phyloP scores from a whole-genome alignment of 495 filamentous ascomycete genomes.

The Penicillium lividum region DNA sequence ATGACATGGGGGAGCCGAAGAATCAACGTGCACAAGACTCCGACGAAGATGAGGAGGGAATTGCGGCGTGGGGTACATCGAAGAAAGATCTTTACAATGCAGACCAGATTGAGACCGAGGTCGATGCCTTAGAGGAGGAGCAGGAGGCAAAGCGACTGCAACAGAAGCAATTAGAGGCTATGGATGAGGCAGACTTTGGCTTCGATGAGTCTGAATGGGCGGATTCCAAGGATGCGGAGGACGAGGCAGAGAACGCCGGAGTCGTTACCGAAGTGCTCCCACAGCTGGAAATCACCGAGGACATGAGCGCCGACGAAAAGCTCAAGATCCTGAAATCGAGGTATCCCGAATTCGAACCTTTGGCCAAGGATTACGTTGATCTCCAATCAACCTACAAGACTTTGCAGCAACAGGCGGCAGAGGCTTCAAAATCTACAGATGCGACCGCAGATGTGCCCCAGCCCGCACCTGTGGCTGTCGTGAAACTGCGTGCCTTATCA shows the following conservation, averaged over 20 bases:
- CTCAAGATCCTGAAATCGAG: slow-evolving; percentile 71
- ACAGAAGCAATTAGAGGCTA: slow-evolving; percentile 80
- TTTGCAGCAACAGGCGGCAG: slow-evolving; percentile 55
- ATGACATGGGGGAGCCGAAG: slow-evolving; percentile 32
- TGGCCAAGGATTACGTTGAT: slow-evolving; percentile 75
- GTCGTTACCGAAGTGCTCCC: slow-evolving; percentile 81
- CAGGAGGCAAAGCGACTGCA: slow-evolving; percentile 83
- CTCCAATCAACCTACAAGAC: slow-evolving; percentile 65
- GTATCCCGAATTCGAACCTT: slow-evolving; percentile 88
- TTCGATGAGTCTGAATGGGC: slow-evolving; percentile 89
- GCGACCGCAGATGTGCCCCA: slow-evolving; percentile 33
- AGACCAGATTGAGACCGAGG: slow-evolving; percentile 85
- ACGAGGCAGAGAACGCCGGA: slow-evolving; percentile 43
- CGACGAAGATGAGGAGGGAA: slow-evolving; percentile 70
- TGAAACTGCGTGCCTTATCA: slow-evolving; percentile 73
- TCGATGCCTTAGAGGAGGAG: slow-evolving; percentile 90
- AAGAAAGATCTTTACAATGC: slow-evolving; percentile 92
- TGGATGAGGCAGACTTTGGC: slow-evolving; percentile 87
- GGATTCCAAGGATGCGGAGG: slow-evolving; percentile 42
- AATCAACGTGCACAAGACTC: slow-evolving; percentile 25
- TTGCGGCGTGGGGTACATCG: slow-evolving; percentile 81
- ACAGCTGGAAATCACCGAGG: slow-evolving; percentile 74
- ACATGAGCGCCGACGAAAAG: slow-evolving; percentile 74
- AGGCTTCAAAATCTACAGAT: slow-evolving; percentile 46
- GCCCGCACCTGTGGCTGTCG: slow-evolving; percentile 51